Base-by-base conservation (phyloP, 148 eudicot species). In the Spergularia bocconei region DNA sequence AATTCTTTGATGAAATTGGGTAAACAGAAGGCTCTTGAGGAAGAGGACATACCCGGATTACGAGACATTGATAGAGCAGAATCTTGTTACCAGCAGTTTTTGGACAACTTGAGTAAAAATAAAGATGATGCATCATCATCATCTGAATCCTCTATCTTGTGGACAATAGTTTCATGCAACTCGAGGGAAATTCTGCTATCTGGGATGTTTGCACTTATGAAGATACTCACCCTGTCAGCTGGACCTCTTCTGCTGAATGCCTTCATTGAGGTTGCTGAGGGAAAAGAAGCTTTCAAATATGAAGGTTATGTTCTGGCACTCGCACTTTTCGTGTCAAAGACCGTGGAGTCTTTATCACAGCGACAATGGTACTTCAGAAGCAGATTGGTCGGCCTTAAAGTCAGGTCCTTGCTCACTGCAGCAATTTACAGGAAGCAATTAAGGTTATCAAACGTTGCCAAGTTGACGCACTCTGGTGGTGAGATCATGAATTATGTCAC, bases 241-340 rank as follows among this genome's bases (percentile, higher is more conserved):
- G 97, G 98, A 63, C 97, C 98, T 13, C 59, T 93, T 63, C 87
- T 93, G 63, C 93, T 93, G 14, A 86, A 88, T 39, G 90, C 91
- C 71, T 93, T 93, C 85, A 93, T 93, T 7, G 66, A 82, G 58
- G 96, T 93, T 58, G 93, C 96, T 7, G 95, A 93, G 82, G 97
- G 95, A 9, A 80, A 86, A 50, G 85, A 70, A 78, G 85, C 82
- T 56, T 90, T 90, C 64, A 78, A 72, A 70, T 66, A 88, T 8
- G 96, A 93, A 72, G 91, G 92, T 4, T 91, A 85, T 55, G 29
- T 87, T 19, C 63, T 93, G 71, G 98, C 89, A 23, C 9, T 83
- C 33, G 13, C 78, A 2, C 91, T 93, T 33, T 90, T 89, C 78
- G 48, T 87, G 10, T 63, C 89, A 11, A 93, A 93, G 83, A 82